Evolutionary conservation across 1,139 yeast species (phyloP), one percentile per base, ranked within the genome.

Genomic region (Kodamaea suecica): DNA sequence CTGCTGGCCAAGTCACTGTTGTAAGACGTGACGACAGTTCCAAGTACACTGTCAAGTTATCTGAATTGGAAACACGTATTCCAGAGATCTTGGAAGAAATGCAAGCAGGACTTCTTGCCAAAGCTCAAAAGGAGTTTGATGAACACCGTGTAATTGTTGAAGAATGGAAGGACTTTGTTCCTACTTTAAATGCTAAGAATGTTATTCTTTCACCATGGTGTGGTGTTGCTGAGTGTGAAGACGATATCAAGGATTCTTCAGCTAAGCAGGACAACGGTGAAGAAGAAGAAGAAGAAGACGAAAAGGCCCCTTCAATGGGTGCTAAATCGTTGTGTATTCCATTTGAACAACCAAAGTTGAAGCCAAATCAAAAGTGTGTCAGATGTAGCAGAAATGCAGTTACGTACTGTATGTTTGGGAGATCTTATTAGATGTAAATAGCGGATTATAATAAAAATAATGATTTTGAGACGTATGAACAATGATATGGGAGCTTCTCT

Each of bases 311-410:
- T 55, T 82, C 95, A 40, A 94, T 94, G 99, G 99, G 99, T 57
- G 99, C 99, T 50, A 94, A 94, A 73, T 84, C 96, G 13, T 74
- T 94, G 64, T 94, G 99, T 77, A 88, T 90, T 63, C 98, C 98
- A 47, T 81, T 81, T 56, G 84, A 86, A 31, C 97, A 90, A 71
- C 96, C 96, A 43, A 76, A 68, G 51, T 76, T 90, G 62, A 77
- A 78, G 62, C 70, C 63, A 44, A 90, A 81, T 50, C 86, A 87
- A 49, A 83, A 80, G 66, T 94, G 98, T 80, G 82, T 87, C 46
- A 83, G 69, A 53, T 92, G 97, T 76, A 84, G 75, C 44, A 70
- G 67, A 51, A 63, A 65, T 30, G 98, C 98, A 33, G 61, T 76
- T 45, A 77, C 76, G 57, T 88, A 84, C 73, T 84, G 95, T 57